Evolutionary conservation across 805 yeast species (phyloP).

Genomic region (Candida ovalis): DNA sequence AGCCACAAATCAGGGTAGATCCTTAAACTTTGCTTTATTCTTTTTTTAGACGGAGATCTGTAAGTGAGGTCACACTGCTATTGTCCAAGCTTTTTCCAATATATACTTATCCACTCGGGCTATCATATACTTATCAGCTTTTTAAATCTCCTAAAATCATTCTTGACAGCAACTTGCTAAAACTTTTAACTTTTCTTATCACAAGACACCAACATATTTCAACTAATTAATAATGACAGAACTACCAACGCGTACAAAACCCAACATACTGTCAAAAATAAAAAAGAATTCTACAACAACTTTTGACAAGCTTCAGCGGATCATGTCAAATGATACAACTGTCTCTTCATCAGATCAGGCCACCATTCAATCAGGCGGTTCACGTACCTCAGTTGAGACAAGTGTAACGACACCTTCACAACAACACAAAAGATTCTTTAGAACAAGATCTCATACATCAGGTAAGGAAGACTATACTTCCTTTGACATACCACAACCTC

Average conservation of each 20-base stretch:
- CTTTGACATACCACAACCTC: not conserved
- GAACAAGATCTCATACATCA: conserved; percentile 11
- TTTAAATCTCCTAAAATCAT: too few relatives aligned
- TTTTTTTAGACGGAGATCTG: too few relatives aligned
- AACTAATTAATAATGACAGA: not conserved
- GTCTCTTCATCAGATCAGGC: conserved; percentile 15
- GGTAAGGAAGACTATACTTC: not conserved
- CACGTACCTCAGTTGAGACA: conserved; percentile 9
- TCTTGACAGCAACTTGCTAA: too few relatives aligned
- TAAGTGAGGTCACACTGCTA: too few relatives aligned
- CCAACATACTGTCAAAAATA: conserved; percentile 14
- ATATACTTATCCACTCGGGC: too few relatives aligned
- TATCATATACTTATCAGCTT: too few relatives aligned
- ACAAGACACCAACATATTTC: too few relatives aligned
- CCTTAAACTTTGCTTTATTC: too few relatives aligned
- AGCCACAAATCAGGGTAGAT: too few relatives aligned
- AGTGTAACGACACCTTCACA: conserved; percentile 3
- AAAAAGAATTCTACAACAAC: conserved; percentile 10
- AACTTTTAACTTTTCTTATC: too few relatives aligned
- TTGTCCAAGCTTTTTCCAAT: too few relatives aligned
- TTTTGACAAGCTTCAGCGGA: conserved; percentile 8
- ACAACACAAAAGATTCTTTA: conserved; percentile 11
- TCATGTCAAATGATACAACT: conserved; percentile 12
- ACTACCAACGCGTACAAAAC: conserved; percentile 3
- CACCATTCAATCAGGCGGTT: conserved; percentile 12